Conservation (phyloP, 495 filamentous ascomycete species). For the Trichoderma asperelloides region DNA sequence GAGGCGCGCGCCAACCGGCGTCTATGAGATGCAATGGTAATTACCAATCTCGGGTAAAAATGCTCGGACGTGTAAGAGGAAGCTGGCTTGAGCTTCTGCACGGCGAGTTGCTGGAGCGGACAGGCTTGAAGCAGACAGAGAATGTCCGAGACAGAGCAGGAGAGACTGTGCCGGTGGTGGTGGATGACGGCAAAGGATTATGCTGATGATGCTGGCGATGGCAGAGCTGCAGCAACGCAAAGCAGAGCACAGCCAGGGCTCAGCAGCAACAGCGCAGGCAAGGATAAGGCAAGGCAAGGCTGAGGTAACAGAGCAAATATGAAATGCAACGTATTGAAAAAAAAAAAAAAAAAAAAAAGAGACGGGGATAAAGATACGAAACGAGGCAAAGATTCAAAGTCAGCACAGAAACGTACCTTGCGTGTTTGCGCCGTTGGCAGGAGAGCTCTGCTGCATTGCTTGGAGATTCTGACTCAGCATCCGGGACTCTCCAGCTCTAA, state of each 20-base stretch:
- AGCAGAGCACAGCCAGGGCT: neutral
- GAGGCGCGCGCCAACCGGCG: neutral
- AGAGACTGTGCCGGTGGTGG: too few relatives aligned
- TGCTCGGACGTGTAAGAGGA: neutral
- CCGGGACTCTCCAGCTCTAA: neutral
- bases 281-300: neutral
- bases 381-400: neutral
- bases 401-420: neutral
- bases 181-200: neutral
- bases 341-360: neutral
- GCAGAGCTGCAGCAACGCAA: neutral
- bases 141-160: neutral
- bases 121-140: neutral
- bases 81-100: neutral
- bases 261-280: neutral
- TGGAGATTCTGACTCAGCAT: conserved; percentile 7
- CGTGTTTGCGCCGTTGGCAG: conserved; percentile 5
- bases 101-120: neutral
- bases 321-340: neutral
- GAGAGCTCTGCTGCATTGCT: conserved; percentile 8
- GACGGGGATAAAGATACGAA: neutral
- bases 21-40: neutral
- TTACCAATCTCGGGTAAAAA: neutral
- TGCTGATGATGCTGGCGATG: neutral
- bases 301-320: neutral